A percentile compares a stretch with the other conserved stretches of the same genome.
phyloP scores from a whole-genome alignment of 805 yeast species.

The Candida silvatica region DNA sequence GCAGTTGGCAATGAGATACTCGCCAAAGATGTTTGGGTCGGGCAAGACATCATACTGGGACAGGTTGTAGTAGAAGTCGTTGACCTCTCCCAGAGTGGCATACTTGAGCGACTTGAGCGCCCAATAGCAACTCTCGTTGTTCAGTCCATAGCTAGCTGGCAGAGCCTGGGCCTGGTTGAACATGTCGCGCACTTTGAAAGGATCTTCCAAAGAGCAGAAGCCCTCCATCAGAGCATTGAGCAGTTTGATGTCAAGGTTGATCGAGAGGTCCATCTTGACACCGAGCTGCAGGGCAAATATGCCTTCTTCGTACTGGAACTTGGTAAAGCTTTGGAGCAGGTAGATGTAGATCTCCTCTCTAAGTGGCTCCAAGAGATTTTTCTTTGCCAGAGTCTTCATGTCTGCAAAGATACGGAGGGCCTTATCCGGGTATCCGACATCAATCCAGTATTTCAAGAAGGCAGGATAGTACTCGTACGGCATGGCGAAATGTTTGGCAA shows the following conservation, averaged over 20 bases:
- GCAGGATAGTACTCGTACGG: constrained; percentile 55
- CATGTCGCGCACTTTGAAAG: constrained; percentile 45
- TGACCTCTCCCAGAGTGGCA: constrained; percentile 44
- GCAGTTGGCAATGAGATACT: constrained; percentile 61
- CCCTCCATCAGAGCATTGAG: constrained; percentile 60
- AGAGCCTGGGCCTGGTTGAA: constrained; percentile 51
- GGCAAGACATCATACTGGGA: constrained; percentile 46
- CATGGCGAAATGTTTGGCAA: constrained; percentile 45
- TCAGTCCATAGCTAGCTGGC: constrained; percentile 42
- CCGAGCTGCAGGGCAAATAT: constrained; percentile 54
- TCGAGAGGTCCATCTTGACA: constrained; percentile 51
- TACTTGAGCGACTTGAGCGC: constrained; percentile 58
- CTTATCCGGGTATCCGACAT: constrained; percentile 46
- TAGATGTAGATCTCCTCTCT: constrained; percentile 48
- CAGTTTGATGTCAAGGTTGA: constrained; percentile 47
- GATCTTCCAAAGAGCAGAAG: constrained; percentile 48
- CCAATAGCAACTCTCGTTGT: constrained; percentile 55
- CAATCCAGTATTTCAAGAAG: constrained; percentile 47
- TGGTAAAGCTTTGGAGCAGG: constrained; percentile 55
- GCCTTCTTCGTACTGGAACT: constrained; percentile 52
- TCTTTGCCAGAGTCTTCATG: constrained; percentile 45
- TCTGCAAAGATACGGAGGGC: constrained; percentile 56
- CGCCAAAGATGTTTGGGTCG: constrained; percentile 41
- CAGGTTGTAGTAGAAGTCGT: constrained; percentile 52
- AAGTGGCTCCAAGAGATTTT: constrained; percentile 44